A percentile compares a stretch with the other conserved stretches of the same genome.
Evolutionary conservation across 2,329 filamentous ascomycete species (phyloP).

Genomic region (Aurifilum marmelostoma): DNA sequence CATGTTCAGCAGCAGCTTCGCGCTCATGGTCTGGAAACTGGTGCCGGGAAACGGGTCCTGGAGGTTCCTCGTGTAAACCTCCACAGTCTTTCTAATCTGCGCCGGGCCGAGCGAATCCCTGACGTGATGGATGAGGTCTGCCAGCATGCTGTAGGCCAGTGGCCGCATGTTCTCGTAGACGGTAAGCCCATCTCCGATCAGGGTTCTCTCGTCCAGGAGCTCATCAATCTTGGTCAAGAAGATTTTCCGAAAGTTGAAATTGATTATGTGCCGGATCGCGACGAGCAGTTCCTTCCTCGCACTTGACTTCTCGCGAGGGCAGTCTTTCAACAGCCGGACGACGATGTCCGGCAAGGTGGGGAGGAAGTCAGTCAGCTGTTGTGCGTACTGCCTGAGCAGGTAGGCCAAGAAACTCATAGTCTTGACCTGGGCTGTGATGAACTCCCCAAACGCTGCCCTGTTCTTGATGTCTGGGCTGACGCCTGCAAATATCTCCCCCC

Average conservation of each 20-base stretch:
- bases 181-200: conserved; percentile 94
- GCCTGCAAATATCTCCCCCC: conserved; percentile 84
- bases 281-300: conserved; percentile 94
- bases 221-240: conserved; percentile 95
- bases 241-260: conserved; percentile 96
- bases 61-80: conserved; percentile 95
- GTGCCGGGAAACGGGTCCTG: conserved; percentile 96
- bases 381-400: conserved; percentile 82
- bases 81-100: conserved; percentile 93
- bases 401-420: conserved; percentile 99
- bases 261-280: conserved; percentile 97
- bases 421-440: conserved; percentile 97
- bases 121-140: conserved; percentile 96
- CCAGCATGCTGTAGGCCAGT: conserved; percentile 96
- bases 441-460: conserved; percentile 90
- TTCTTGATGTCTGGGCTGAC: conserved; percentile 95
- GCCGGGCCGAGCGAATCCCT: conserved; percentile 84
- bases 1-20: conserved; percentile 95
- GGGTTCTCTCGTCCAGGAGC: conserved; percentile 86
- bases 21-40: conserved; percentile 99
- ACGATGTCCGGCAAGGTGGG: conserved; percentile 85
- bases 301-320: conserved; percentile 89
- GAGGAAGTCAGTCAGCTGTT: conserved; percentile 86
- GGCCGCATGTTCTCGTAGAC: conserved; percentile 97
- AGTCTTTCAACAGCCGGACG: conserved; percentile 88